Percentiles rank a stretch among this genome's conserved stretches.
phyloP scores from a whole-genome alignment of 2,329 filamentous ascomycete species.

The Penicillium verrucosum region DNA sequence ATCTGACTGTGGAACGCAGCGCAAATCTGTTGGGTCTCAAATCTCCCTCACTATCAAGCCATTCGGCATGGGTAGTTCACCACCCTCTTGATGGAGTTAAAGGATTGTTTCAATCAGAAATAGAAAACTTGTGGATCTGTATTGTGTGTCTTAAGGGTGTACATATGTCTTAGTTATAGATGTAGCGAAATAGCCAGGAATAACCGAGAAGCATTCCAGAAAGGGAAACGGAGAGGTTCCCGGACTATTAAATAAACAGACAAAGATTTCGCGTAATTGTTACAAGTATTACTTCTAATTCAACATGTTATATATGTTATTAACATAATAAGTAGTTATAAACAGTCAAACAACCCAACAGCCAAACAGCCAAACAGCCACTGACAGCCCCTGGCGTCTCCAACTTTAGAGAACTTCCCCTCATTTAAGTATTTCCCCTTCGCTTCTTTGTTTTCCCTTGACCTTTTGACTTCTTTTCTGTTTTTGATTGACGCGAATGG shows the following conservation, averaged over 20 bases:
- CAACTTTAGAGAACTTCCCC: slow-evolving; percentile 21
- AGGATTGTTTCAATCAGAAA: not conserved
- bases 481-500: not conserved
- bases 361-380: too few relatives aligned
- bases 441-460: not conserved
- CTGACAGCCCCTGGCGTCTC: slow-evolving; percentile 20
- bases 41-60: not conserved
- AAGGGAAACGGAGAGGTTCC: not conserved
- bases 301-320: too few relatives aligned
- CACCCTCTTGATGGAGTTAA: not conserved
- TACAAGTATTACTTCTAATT: not conserved
- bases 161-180: not conserved
- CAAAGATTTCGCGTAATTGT: not conserved
- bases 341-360: not conserved
- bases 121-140: not conserved
- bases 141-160: too few relatives aligned
- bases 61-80: not conserved
- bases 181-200: not conserved
- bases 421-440: slow-evolving; percentile 21
- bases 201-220: not conserved
- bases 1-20: too few relatives aligned
- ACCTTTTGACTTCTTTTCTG: not conserved
- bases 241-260: not conserved
- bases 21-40: not conserved
- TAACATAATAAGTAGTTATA: slow-evolving; percentile 11